phyloP scores from a whole-genome alignment of 306 rosid genomes.

The Prunus mume region DNA sequence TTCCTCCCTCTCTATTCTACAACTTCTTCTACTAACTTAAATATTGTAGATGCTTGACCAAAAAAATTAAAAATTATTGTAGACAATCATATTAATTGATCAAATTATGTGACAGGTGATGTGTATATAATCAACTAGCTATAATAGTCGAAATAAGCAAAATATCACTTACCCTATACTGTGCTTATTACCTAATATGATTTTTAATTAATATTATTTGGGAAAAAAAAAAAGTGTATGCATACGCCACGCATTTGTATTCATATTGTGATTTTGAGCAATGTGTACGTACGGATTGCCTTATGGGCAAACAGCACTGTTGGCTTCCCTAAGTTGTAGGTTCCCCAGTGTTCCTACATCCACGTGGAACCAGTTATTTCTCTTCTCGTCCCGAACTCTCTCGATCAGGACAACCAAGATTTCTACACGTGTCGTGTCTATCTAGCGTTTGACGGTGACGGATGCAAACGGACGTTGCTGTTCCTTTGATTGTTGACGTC shows the following conservation, averaged over 20 bases:
- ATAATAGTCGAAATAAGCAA: too few relatives aligned
- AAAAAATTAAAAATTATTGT: too few relatives aligned
- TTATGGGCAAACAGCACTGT: not conserved
- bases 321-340: not conserved
- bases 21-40: too few relatives aligned
- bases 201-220: too few relatives aligned
- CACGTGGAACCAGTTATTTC: conserved; percentile 2
- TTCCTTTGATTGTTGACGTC: not conserved
- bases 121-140: too few relatives aligned
- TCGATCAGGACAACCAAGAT: conserved; percentile 30
- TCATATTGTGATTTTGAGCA: not conserved
- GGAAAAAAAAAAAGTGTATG: too few relatives aligned
- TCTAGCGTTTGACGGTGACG: not conserved
- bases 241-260: not conserved
- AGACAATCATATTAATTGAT: too few relatives aligned
- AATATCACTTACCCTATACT: too few relatives aligned
- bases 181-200: too few relatives aligned
- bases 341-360: not conserved
- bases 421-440: conserved; percentile 34
- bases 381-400: conserved; percentile 23
- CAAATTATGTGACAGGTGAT: too few relatives aligned
- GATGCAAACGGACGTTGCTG: conserved; percentile 2
- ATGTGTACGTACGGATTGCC: not conserved
- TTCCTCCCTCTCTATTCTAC: too few relatives aligned
- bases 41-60: too few relatives aligned